Base-by-base conservation (phyloP, 148 eudicot genomes). In the Fagopyrum homotropicum region DNA sequence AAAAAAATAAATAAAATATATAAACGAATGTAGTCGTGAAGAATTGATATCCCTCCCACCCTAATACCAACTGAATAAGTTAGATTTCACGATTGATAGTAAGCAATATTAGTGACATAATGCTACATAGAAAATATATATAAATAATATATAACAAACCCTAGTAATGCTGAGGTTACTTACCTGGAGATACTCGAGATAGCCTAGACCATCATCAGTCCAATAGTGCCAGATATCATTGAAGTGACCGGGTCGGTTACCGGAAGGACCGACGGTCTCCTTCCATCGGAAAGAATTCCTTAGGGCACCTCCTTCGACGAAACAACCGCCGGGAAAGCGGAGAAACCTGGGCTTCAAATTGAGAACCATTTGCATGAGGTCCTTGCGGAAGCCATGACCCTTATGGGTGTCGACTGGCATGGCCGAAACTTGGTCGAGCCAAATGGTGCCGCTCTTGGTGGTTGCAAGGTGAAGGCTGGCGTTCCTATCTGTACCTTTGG, bases 291-390 rank as follows among this genome's bases (percentile, higher is more conserved):
- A 86, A 69, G 98, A 91, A 76, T 93, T 87, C 68, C 80, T 78
- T 56, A 91, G 73, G 80, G 84, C 74, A 44, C 80, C 88, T 46
- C 98, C 98, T 84, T 93, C 94, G 72, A 91, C 94, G 74, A 87
- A 93, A 77, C 88, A 88, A 45, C 98, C 97, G 80, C 98, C 98
- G 64, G 98, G 98, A 80, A 93, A 93, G 82, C 98, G 89, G 75
- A 94, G 51, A 75, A 94, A 94, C 75, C 86, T 76, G 6, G 98
- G 98, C 73, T 86, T 89, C 82, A 94, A 75, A 79, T 77, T 85
- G 54, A 84, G 86, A 73, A 94, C 84, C 93, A 91, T 88, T 72
- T 86, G 73, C 81, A 79, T 80, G 76, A 94, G 97, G 72, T 94
- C 98, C 51, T 82, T 78, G 14, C 96, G 89, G 84, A 91, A 94